Evolutionary conservation across 148 eudicot species (phyloP).

Genomic region (Rhododendron kiyosumense): DNA sequence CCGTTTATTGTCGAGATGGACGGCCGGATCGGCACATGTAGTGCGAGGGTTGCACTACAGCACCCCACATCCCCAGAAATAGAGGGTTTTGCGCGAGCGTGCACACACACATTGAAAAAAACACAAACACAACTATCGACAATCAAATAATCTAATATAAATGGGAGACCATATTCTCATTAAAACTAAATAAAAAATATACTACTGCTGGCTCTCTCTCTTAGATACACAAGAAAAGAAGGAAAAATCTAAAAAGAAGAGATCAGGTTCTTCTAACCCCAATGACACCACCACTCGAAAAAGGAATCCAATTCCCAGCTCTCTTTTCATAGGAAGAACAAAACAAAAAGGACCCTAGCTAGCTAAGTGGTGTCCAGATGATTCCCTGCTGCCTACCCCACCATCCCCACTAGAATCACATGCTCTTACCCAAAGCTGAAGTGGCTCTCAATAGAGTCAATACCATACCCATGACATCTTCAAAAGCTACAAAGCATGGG

Average conservation of each 20-base stretch:
- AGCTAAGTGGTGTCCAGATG: background rate
- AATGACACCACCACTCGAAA: background rate
- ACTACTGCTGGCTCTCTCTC: background rate
- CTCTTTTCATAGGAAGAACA: background rate
- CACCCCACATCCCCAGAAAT: no score
- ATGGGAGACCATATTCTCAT: background rate
- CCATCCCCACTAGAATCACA: background rate
- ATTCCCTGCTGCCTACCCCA: background rate
- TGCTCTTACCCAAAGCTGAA: background rate
- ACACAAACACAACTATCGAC: background rate
- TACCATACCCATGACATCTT: background rate
- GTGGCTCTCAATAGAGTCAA: background rate
- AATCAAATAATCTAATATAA: background rate
- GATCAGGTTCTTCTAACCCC: background rate
- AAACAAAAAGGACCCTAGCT: background rate
- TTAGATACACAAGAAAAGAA: background rate
- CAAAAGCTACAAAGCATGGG: slow-evolving; percentile 8
- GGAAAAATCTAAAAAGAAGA: background rate
- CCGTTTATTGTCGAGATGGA: no score
- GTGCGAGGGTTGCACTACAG: no score
- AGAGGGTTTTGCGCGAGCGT: background rate
- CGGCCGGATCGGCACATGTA: no score
- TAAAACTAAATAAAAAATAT: background rate
- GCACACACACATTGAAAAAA: background rate
- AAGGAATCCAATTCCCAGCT: background rate